Conservation (phyloP, 148 eudicot genomes). For the Rhododendron vialii region DNA sequence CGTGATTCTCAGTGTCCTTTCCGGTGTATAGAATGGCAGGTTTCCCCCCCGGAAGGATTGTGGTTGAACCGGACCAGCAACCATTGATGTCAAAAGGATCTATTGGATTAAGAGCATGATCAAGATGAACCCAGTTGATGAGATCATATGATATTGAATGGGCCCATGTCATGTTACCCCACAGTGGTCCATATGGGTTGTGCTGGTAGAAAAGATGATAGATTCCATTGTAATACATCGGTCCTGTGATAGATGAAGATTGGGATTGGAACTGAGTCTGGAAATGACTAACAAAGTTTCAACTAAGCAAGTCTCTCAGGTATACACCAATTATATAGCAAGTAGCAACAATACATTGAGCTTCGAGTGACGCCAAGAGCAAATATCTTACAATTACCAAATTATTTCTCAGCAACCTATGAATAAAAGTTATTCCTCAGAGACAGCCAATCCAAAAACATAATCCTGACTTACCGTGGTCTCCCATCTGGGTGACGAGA, state of each 20-base stretch:
- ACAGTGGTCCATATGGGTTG: conserved; percentile 23
- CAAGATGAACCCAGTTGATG: conserved; percentile 49
- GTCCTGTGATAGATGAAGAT: conserved; percentile 13
- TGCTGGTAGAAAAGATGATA: conserved; percentile 35
- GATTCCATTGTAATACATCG: conserved; percentile 28
- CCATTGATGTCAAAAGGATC: conserved; percentile 39
- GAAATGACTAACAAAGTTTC: neutral
- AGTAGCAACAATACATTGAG: neutral
- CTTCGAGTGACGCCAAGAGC: neutral
- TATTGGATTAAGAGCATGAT: conserved; percentile 31
- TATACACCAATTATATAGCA: neutral
- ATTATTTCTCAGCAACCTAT: neutral
- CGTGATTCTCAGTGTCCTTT: neutral
- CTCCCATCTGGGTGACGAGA: neutral
- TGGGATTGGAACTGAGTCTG: neutral
- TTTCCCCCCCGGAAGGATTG: conserved; percentile 32
- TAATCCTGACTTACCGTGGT: neutral
- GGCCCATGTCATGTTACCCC: conserved; percentile 21
- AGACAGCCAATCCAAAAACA: neutral
- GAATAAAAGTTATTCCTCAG: neutral
- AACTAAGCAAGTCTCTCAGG: neutral
- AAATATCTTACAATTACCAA: neutral
- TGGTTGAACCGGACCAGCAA: conserved; percentile 58
- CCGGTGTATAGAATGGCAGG: conserved; percentile 52
- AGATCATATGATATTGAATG: conserved; percentile 55